Evolutionary conservation across 768 basidiomycete genomes (phyloP).

Genomic region (Amanita molliuscula): DNA sequence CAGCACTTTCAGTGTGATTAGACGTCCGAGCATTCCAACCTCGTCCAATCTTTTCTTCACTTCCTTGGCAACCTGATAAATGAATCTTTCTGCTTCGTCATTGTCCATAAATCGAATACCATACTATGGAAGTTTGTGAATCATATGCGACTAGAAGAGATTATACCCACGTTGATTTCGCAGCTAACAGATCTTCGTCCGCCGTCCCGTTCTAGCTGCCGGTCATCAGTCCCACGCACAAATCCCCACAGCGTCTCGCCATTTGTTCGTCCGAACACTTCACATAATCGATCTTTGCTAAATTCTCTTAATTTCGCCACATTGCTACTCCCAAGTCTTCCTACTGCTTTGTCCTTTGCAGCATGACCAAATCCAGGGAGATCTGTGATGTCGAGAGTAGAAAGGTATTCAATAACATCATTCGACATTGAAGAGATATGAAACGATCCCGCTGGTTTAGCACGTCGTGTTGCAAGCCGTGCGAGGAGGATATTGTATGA

Average conservation of each 20-base stretch:
- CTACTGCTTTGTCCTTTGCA: conserved; percentile 65
- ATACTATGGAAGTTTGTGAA: conserved; percentile 42
- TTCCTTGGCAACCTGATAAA: conserved; percentile 69
- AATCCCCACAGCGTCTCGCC: conserved; percentile 84
- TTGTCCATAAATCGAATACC: conserved; percentile 87
- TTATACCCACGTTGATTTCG: conserved; percentile 77
- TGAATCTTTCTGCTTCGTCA: conserved; percentile 72
- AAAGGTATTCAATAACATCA: conserved; percentile 44
- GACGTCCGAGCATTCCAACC: conserved; percentile 59
- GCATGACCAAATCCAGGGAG: conserved; percentile 83
- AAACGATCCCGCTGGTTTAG: conserved; percentile 85
- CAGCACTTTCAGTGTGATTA: conserved; percentile 83
- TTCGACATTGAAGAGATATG: conserved; percentile 43
- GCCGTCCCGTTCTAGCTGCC: conserved; percentile 73
- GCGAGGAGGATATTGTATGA: conserved; percentile 89
- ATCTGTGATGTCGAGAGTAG: conserved; percentile 64
- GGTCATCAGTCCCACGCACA: conserved; percentile 75
- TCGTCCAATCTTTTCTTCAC: conserved; percentile 63
- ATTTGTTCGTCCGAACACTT: conserved; percentile 65
- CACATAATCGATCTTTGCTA: conserved; percentile 55
- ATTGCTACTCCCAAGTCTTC: conserved; percentile 63
- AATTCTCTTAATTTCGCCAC: conserved; percentile 60
- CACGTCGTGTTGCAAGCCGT: conserved; percentile 80
- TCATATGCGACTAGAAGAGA: neutral
- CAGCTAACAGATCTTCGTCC: conserved; percentile 87